Base-by-base conservation (phyloP, 106 monocot species). In the Allium cepa region DNA sequence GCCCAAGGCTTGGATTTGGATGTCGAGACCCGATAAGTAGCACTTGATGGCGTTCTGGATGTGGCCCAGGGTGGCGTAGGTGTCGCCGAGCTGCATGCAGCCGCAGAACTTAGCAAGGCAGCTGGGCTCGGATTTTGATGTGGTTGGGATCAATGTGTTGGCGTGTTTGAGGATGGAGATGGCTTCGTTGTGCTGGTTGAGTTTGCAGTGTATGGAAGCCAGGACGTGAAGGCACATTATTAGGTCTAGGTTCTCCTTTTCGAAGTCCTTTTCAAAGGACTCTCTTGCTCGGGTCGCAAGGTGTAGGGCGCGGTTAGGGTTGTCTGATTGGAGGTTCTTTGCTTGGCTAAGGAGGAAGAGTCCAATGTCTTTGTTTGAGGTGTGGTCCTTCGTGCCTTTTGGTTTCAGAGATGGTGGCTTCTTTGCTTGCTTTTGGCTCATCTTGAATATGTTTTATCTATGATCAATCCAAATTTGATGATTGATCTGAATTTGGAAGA, bases 271-370 rank as follows among this genome's bases (percentile, higher is more conserved):
- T 68, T 85, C 81, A 11, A 85, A 85, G 26, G 78, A 75, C 72
- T 73, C 78, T 52, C 78, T 69, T 13, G 85, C 85, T 1, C 81
- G 81, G 47, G 69, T 49, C 28, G 80, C 85, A 22, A 75, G 70
- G 28, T 73, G 62, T 17, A 85, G 78, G 62, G 81, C 85, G 17
- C 48, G 78, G 12, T 15, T 46, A 17, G 65, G 77, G 50, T 70
- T 70, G 3, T 77, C 77, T 2, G 85, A 68, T 59, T 88, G 81
- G 75, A 96, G 76, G 49, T 84, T 85, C 65, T 83, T 79, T 11
- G 95, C 88, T 66, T 91, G 95, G 68, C 88, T 96, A 16, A 96
- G 83, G 47, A 85, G 81, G 47, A 79, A 96, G 18, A 85, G 83
- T 0, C 91, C 95, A 3, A 55, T 12, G 15, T 55, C 53, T 36